Base-by-base conservation (phyloP, 164 flowering plant genomes). In the Vitis rupestris region DNA sequence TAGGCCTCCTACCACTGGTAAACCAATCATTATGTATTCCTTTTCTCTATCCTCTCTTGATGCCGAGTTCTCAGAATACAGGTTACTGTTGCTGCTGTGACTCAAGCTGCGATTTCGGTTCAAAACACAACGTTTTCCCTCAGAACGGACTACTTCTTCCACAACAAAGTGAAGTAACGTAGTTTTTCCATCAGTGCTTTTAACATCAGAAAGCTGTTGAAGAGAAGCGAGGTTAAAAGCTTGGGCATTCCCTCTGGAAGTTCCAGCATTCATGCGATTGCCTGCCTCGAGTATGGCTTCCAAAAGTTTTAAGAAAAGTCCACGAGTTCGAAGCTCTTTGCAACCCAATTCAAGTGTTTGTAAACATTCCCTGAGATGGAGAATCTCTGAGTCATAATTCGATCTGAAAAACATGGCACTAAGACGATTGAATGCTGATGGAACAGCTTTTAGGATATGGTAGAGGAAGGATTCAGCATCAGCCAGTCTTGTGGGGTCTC, bases 271-370 rank as follows among this genome's bases (percentile, higher is more conserved):
- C 79, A 88, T 79, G 8, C 87, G 82, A 52, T 88, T 88, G 3
- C 92, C 92, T 3, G 92, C 87, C 59, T 87, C 86, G 50, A 87
- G 87, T 10, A 87, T 74, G 1, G 92, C 89, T 70, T 88, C 92
- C 3, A 87, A 72, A 48, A 88, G 89, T 68, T 86, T 88, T 59
- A 86, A 58, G 74, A 87, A 84, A 3, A 88, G 74, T 16, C 88
- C 88, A 5, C 86, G 80, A 44, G 74, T 78, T 23, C 87, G 52
- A 3, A 88, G 84, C 74, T 86, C 92, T 54, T 80, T 76, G 79
- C 92, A 88, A 2, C 71, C 92, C 9, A 52, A 58, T 59, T 78
- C 83, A 31, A 83, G 80, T 17, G 73, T 73, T 48, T 75, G 50
- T 2, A 75, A 51, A 1, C 70, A 67, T 12, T 78, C 81, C 29